Evolutionary conservation across 495 filamentous ascomycete genomes (phyloP), one percentile per base, ranked within the genome.

Genomic region (Aspergillus haitiensis): DNA sequence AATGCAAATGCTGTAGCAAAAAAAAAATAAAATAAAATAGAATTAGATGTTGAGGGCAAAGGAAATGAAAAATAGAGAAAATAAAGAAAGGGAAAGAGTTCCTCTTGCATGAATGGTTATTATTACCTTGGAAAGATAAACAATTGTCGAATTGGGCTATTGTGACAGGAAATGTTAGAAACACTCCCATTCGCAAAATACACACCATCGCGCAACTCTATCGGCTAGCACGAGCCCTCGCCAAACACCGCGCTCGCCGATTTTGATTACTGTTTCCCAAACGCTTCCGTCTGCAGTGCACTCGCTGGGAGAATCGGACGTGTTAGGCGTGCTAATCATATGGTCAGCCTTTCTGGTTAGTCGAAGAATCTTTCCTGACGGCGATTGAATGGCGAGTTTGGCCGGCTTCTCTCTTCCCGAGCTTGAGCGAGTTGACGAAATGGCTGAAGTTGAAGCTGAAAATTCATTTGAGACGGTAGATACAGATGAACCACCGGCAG

Each of bases 261-360:
- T 92, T 78, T 98, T 98, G 72, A 98, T 96, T 46, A 98, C 94
- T 7, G 93, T 98, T 75, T 98, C 94, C 95, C 95, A 98, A 0
- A 88, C 83, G 47, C 88, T 90, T 12, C 91, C 90, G 55, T 93
- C 90, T 6, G 85, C 86, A 0, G 71, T 75, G 12, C 84, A 86
- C 49, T 84, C 86, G 7, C 67, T 76, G 48, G 70, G 65, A 36
- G 74, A 73, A 44, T 76, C 72, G 21, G 70, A 70, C 44, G 77
- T 75, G 33, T 72, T 72, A 13, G 78, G 78, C 10, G 75, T 71
- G 52, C 78, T 70, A 44, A 82, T 77, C 64, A 78, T 82, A 46
- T 84, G 82, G 45, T 97, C 93, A 42, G 88, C 88, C 74, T 97
- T 98, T 40, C 93, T 83, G 76, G 89, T 93, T 48, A 98, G 75